These are phyloP conservation scores for Trypanosoma avium DNA, from an alignment of 208 protist genomes.

Conservation along the genomic window DNA sequence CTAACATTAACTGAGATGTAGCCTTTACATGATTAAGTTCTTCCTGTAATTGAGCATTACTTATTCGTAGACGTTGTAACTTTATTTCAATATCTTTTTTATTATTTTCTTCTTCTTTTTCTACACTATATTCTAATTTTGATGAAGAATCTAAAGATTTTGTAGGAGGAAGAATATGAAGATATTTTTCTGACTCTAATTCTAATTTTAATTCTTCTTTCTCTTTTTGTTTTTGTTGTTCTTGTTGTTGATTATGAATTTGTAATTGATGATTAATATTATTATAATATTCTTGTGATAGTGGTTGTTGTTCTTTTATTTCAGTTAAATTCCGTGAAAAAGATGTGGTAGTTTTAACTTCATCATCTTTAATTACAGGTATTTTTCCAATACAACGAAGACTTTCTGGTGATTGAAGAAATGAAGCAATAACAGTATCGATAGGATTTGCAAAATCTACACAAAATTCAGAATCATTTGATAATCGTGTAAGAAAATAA, in stretches of 20 bases:
- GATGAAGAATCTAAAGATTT: too few relatives aligned
- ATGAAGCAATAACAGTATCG: conserved; percentile 46
- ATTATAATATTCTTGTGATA: background rate
- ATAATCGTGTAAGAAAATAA: conserved; percentile 59
- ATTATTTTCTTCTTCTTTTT: background rate
- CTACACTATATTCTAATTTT: background rate
- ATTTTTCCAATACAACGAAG: conserved; percentile 39
- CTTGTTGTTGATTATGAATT: background rate
- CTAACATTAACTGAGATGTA: conserved; percentile 35
- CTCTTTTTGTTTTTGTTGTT: background rate
- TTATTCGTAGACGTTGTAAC: background rate
- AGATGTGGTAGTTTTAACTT: too few relatives aligned
- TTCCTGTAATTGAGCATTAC: conserved; percentile 29
- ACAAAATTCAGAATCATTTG: conserved; percentile 38
- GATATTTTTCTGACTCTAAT: background rate
- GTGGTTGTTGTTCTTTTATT: background rate
- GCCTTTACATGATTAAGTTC: conserved; percentile 45
- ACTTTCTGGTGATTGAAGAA: conserved; percentile 60
- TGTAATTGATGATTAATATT: too few relatives aligned
- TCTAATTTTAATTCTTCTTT: background rate
- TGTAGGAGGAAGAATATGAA: too few relatives aligned
- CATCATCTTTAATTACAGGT: background rate
- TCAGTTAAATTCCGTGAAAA: background rate
- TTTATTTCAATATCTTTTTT: background rate
- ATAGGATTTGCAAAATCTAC: conserved; percentile 67